Base-by-base conservation (phyloP, 1,139 yeast species). In the Suhomyces guaymorum region DNA sequence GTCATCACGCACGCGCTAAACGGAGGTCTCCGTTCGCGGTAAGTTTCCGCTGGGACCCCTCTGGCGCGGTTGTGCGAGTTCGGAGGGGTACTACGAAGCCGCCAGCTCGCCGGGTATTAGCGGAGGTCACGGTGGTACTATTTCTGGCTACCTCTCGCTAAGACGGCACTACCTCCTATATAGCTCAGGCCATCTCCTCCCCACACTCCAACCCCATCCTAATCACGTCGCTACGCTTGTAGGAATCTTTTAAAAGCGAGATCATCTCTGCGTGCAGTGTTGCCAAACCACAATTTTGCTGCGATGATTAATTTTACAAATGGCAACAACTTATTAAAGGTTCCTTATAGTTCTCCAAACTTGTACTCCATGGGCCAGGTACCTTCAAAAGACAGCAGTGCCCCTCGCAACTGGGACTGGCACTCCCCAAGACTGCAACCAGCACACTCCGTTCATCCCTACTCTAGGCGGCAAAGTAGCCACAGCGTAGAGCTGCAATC, bases 81-180 rank as follows among this genome's bases (percentile, higher is more conserved):
- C 38, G 38, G 38, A 26, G 45, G 43, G 33, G 38, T 30, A 24
- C 42, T n/a, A n/a, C n/a, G n/a, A n/a, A n/a, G n/a, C n/a, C n/a
- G n/a, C n/a, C n/a, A n/a, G n/a, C n/a, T n/a, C n/a, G n/a, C n/a
- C n/a, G n/a, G n/a, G n/a, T n/a, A n/a, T n/a, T n/a, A n/a, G n/a
- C n/a, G n/a, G n/a, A n/a, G n/a, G n/a, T n/a, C n/a, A n/a, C n/a
- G n/a, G n/a, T n/a, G n/a, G n/a, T n/a, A n/a, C n/a, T n/a, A n/a
- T n/a, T n/a, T n/a, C n/a, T n/a, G n/a, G n/a, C n/a, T n/a, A n/a
- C n/a, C n/a, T n/a, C n/a, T n/a, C n/a, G n/a, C n/a, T n/a, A n/a
- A n/a, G n/a, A n/a, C n/a, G n/a, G n/a, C n/a, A n/a, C n/a, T n/a
- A n/a, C n/a, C n/a, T n/a, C n/a, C n/a, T n/a, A n/a, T n/a, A n/a